Conservation (phyloP, 2,329 filamentous ascomycete genomes). For the Raffaelea arxii region DNA sequence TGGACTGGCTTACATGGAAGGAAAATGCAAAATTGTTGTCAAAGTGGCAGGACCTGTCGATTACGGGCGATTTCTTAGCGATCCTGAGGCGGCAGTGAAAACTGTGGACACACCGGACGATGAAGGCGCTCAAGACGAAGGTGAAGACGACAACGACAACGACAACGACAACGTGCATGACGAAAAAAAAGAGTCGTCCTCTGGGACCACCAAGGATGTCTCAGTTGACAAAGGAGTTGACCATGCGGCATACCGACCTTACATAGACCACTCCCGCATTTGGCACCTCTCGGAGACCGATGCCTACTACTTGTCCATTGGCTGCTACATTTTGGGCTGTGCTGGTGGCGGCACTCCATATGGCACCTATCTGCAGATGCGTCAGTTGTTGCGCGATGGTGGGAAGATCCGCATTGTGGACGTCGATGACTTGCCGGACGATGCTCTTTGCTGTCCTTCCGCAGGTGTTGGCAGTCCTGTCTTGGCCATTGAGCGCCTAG, state of each 20-base stretch:
- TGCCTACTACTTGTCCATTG: slow-evolving; percentile 33
- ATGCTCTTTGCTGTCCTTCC: slow-evolving; percentile 32
- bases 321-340: slow-evolving; percentile 36
- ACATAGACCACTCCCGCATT: slow-evolving; percentile 17
- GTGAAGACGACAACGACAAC: slow-evolving; percentile 3
- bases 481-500: slow-evolving; percentile 30
- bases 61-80: slow-evolving; percentile 16
- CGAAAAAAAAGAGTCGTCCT: too few relatives aligned
- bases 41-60: slow-evolving; percentile 50
- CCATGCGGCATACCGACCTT: slow-evolving; percentile 23
- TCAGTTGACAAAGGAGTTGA: slow-evolving; percentile 25
- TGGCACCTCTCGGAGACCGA: slow-evolving; percentile 37
- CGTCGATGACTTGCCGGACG: slow-evolving; percentile 29
- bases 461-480: slow-evolving; percentile 33
- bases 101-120: not conserved
- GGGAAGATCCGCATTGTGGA: slow-evolving; percentile 28
- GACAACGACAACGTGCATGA: too few relatives aligned
- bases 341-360: slow-evolving; percentile 34
- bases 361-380: slow-evolving; percentile 24
- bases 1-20: slow-evolving; percentile 43
- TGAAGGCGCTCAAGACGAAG: slow-evolving; percentile 6
- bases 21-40: slow-evolving; percentile 47
- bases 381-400: slow-evolving; percentile 28
- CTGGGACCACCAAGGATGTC: slow-evolving; percentile 22
- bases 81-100: slow-evolving; percentile 12